Percentiles rank a stretch among this genome's conserved stretches.
Evolutionary conservation across 2,329 filamentous ascomycete species (phyloP).

Genomic region (Botrytis sinoallii): DNA sequence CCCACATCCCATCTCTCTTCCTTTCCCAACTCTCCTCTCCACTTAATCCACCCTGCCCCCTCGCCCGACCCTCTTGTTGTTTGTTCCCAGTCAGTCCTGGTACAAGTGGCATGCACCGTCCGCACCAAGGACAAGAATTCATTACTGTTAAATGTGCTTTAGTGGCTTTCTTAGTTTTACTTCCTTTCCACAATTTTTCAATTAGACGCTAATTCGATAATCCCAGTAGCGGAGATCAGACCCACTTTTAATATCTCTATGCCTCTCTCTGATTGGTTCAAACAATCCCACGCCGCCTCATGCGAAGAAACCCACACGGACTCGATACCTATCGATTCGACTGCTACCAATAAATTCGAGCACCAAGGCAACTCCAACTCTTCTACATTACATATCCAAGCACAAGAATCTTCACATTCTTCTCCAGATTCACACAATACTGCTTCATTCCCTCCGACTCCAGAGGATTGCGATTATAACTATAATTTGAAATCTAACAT

Average conservation of each 20-base stretch:
- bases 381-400: background rate
- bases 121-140: background rate
- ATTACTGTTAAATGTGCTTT: background rate
- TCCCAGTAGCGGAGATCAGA: background rate
- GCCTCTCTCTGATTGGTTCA: conserved; percentile 16
- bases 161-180: background rate
- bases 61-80: background rate
- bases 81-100: background rate
- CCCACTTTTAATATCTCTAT: background rate
- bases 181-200: background rate
- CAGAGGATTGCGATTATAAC: background rate
- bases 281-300: conserved; percentile 14
- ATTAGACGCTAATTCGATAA: background rate
- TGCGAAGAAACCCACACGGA: conserved; percentile 7
- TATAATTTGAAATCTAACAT: conserved; percentile 28
- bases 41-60: background rate
- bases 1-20: background rate
- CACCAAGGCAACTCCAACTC: conserved; percentile 13
- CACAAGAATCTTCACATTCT: conserved; percentile 13
- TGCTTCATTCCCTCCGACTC: background rate
- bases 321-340: conserved; percentile 9
- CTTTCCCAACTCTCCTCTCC: background rate
- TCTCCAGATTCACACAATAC: background rate
- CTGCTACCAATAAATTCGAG: background rate
- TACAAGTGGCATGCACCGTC: conserved; percentile 2